Evolutionary conservation across 345 rosid genomes (phyloP), one percentile per base, ranked within the genome.

Genomic region (Citrus maxima): DNA sequence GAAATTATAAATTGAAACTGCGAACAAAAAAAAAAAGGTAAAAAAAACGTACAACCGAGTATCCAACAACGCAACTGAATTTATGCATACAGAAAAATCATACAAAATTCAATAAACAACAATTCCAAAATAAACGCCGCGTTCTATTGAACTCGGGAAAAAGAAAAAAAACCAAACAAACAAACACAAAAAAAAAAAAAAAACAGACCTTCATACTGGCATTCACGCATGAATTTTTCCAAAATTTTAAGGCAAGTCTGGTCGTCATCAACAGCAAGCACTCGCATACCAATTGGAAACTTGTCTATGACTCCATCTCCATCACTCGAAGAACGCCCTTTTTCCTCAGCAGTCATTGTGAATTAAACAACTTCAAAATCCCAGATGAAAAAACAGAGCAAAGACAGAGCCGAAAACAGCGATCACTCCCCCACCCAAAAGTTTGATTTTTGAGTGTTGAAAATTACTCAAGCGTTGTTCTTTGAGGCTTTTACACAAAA

Each of bases 181-280:
- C 55, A 42, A 42, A 42, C 49, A 25, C 27, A 49, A 18, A 0
- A 51, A 14, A 51, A 51, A 32, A 38, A 30, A 32, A 73, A 64
- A 27, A 72, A 32, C 79, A 70, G 70, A 92, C 96, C 96, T 22
- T 89, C 85, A 71, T 92, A 89, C 61, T 89, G 87, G 88, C 92
- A 90, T 86, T 80, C 85, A 60, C 82, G 87, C 67, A 90, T 89
- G 75, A 90, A 80, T 72, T 3, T 85, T 78, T 86, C 93, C 76
- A 90, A 68, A 66, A 89, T 69, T 80, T 80, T 83, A 68, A 92
- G 91, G 81, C 96, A 92, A 56, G 78, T 86, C 21, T 86, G 91
- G 80, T 92, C 90, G 73, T 90, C 96, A 55, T 92, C 96, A 55
- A 90, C 94, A 19, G 92, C 94, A 35, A 92, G 77, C 77, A 92